These are phyloP conservation scores for Solanum microdontum DNA, from an alignment of 257 asterid genomes.

Conservation along the genomic window DNA sequence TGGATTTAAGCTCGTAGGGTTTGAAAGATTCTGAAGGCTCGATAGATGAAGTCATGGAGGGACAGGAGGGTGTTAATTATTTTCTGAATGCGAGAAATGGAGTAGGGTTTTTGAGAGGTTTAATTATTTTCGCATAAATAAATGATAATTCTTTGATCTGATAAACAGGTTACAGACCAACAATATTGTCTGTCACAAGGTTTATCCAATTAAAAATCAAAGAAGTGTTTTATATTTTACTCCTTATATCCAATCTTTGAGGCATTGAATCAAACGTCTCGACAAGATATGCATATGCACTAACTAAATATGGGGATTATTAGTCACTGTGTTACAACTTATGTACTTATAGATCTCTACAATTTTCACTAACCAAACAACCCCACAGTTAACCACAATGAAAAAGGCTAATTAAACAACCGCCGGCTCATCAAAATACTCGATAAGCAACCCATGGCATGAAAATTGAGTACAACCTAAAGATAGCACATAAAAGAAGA, in stretches of 20 bases:
- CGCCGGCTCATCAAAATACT: background rate
- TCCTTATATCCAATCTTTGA: background rate
- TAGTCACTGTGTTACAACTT: background rate
- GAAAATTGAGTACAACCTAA: background rate
- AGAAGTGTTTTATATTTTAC: background rate
- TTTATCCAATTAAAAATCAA: background rate
- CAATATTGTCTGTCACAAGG: background rate
- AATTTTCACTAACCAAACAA: background rate
- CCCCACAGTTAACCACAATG: background rate
- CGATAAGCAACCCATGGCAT: background rate
- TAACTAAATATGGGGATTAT: background rate
- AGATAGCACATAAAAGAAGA: background rate
- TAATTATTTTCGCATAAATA: background rate
- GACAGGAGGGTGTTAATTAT: background rate
- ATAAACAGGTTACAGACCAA: background rate
- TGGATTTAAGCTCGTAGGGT: slow-evolving; percentile 63
- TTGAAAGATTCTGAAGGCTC: slow-evolving; percentile 42
- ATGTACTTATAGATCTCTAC: background rate
- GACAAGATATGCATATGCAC: background rate
- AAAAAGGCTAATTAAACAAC: background rate
- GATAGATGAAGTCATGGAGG: slow-evolving; percentile 29
- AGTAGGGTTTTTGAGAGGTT: slow-evolving; percentile 18
- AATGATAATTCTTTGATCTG: background rate
- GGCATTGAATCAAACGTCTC: background rate
- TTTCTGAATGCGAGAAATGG: background rate